phyloP scores from a whole-genome alignment of 2,329 filamentous ascomycete genomes.

The Epichloe gansuensis region DNA sequence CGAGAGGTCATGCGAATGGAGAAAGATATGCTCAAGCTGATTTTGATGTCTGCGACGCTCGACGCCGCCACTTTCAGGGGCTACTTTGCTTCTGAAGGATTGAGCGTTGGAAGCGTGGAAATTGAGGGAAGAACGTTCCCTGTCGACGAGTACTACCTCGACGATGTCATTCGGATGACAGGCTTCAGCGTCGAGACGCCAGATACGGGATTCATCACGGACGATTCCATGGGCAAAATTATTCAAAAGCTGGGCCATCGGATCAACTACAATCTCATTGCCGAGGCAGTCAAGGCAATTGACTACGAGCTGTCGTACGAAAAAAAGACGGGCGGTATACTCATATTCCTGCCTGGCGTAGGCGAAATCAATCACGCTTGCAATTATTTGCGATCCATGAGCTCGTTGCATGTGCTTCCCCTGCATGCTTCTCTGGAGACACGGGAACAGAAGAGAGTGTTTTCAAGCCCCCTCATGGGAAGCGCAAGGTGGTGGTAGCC shows the following conservation, averaged over 20 bases:
- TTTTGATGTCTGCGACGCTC: conserved; percentile 93
- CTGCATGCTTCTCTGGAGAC: conserved; percentile 88
- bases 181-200: conserved; percentile 49
- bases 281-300: conserved; percentile 68
- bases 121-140: conserved; percentile 85
- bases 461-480: conserved; percentile 63
- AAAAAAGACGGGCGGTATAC: conserved; percentile 63
- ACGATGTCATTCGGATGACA: conserved; percentile 73
- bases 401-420: conserved; percentile 63
- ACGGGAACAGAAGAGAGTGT: conserved; percentile 77
- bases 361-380: conserved; percentile 81
- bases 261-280: conserved; percentile 84
- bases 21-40: conserved; percentile 71
- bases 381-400: conserved; percentile 50
- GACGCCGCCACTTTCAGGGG: conserved; percentile 74
- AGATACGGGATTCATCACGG: conserved; percentile 32
- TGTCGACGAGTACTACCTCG: conserved; percentile 79
- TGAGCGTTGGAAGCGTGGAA: conserved; percentile 66
- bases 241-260: conserved; percentile 66
- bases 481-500: conserved; percentile 83
- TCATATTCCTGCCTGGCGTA: conserved; percentile 91
- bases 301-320: conserved; percentile 58
- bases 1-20: conserved; percentile 66
- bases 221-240: conserved; percentile 52
- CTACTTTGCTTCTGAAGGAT: conserved; percentile 63